Base-by-base conservation (phyloP, 2,329 filamentous ascomycete genomes). In the Zasmidium citrigriseum region DNA sequence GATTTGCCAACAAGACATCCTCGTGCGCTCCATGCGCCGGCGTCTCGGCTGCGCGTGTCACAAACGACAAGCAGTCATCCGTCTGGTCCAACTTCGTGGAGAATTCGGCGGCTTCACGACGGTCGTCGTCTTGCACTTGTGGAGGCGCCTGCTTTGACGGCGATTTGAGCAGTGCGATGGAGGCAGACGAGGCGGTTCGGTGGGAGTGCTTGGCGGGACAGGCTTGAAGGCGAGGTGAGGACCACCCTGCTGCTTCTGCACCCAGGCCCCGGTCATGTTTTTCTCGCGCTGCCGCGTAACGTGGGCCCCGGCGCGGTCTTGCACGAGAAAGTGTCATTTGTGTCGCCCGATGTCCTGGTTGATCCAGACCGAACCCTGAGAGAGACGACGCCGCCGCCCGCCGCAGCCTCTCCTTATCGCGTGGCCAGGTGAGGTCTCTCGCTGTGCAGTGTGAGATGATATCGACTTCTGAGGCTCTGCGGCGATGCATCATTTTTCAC, bases 311-410 rank as follows among this genome's bases (percentile, higher is more conserved):
- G 23, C 24, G 23, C 11, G 23, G 44, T 25, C 25, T 45, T 41
- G 24, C 22, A 47, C 34, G 52, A 54, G 44, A 54, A 44, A 9
- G 23, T 9, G 27, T 34, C 24, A 21, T 7, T 7, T 52, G 49
- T 54, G 51, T 25, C 38, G 41, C 22, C 52, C 52, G 52, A 54
- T 25, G 52, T 44, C 21, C 52, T 46, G 52, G 22, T 45, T 46
- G 38, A 29, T 44, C 38, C 52, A 20, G 41, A 4, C 21, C 18
- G 1, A 22, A 46, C 38, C 52, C 18, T 24, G 38, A 10, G 38
- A 54, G 23, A 27, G 16, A 10, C 14, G 44, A 4, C n/a, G 24
- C 16, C 34, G 24, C 41, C 23, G 41, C n/a, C n/a, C 27, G 23
- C 38, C 41, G 27, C n/a, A 38, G 24, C 25, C n/a, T 27, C 24